phyloP scores from a whole-genome alignment of 768 basidiomycete species.

The Rhizopogon rudus region DNA sequence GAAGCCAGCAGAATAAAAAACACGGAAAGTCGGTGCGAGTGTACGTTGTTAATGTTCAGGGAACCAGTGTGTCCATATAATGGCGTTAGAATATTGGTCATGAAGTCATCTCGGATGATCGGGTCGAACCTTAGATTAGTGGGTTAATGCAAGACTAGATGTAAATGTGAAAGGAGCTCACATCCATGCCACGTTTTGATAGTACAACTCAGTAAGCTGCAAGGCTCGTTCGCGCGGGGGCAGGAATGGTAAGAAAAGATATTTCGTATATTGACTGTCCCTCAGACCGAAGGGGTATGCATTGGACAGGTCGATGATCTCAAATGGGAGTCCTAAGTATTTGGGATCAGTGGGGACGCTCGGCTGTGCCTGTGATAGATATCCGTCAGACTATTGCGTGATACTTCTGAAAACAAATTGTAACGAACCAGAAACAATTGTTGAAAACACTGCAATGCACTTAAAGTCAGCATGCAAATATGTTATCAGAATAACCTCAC shows the following conservation, averaged over 20 bases:
- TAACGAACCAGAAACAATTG: conserved; percentile 23
- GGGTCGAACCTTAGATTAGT: conserved; percentile 39
- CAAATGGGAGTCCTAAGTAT: conserved; percentile 33
- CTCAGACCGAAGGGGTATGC: conserved; percentile 47
- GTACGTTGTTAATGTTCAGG: conserved; percentile 29
- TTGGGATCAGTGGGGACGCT: conserved; percentile 11
- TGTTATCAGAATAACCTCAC: conserved; percentile 23
- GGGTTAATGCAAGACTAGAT: neutral
- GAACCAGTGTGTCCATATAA: conserved; percentile 35
- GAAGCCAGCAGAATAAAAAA: conserved; percentile 49
- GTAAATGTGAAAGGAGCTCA: conserved; percentile 21
- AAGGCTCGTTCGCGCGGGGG: conserved; percentile 36
- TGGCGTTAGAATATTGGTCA: conserved; percentile 31
- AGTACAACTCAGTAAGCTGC: conserved; percentile 38
- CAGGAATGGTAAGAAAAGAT: conserved; percentile 34
- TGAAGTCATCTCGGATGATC: conserved; percentile 37
- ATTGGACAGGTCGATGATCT: conserved; percentile 39
- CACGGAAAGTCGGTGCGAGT: conserved; percentile 45
- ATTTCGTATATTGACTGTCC: conserved; percentile 32
- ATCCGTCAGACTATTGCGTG: conserved; percentile 3
- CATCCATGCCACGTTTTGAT: conserved; percentile 43
- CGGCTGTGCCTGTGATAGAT: neutral
- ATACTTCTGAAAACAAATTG: neutral
- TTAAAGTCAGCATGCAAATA: neutral
- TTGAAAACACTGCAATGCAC: conserved; percentile 31